Evolutionary conservation across 78 protist species (phyloP).

Genomic region (Dictyostelium capitatum): DNA sequence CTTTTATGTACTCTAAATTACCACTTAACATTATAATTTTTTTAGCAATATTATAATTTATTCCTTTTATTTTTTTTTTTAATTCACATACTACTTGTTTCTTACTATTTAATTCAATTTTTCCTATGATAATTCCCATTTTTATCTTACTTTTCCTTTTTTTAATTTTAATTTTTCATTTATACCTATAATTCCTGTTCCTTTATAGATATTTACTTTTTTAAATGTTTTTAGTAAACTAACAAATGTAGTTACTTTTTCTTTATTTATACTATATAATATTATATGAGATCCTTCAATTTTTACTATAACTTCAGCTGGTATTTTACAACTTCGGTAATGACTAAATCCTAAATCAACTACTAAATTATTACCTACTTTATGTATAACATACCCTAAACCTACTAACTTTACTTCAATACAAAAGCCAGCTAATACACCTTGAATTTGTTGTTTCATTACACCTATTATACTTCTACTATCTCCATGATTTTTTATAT

Average conservation of each 20-base stretch:
- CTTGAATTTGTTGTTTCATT: neutral
- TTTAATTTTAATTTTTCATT: neutral
- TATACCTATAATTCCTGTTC: constrained; percentile 3
- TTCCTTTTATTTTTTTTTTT: constrained; percentile 11
- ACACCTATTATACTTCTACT: neutral
- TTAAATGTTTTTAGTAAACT: neutral
- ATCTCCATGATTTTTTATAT: constrained; percentile 9
- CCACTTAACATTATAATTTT: constrained; percentile 5
- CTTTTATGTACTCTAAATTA: neutral
- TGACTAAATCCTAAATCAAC: constrained; percentile 26
- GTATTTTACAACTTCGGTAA: constrained; percentile 8
- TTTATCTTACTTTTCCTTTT: constrained; percentile 38
- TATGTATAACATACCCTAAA: constrained; percentile 1
- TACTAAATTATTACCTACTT: neutral
- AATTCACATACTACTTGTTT: neutral
- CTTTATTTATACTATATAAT: constrained; percentile 24
- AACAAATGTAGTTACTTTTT: neutral
- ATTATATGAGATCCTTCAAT: constrained; percentile 1
- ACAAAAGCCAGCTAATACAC: neutral
- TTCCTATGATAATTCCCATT: neutral
- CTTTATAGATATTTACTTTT: constrained; percentile 15
- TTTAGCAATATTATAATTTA: neutral
- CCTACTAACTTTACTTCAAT: neutral
- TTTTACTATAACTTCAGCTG: neutral
- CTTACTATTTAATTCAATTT: neutral